Evolutionary conservation across 176 grass and related monocot species (phyloP).

Genomic region (Triticum monococcum): DNA sequence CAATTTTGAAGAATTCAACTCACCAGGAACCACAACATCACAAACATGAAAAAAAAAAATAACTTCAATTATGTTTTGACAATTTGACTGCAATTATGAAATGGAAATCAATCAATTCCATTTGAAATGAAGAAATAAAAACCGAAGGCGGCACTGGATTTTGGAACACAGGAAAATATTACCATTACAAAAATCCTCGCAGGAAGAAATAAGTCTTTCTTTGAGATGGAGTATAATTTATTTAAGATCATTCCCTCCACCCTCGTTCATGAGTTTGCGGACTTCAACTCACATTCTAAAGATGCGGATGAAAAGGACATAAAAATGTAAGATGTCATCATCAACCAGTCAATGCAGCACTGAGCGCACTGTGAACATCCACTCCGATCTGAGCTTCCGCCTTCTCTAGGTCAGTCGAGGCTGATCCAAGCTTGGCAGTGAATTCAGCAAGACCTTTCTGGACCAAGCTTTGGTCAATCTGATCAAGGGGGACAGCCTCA

Average conservation of each 20-base stretch:
- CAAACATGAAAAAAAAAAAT: not conserved
- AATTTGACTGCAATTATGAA: not conserved
- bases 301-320: slow-evolving; percentile 49
- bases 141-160: not conserved
- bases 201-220: slow-evolving; percentile 39
- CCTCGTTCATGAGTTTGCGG: slow-evolving; percentile 37
- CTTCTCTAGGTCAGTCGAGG: slow-evolving; percentile 87
- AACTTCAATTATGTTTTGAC: not conserved
- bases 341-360: slow-evolving; percentile 79
- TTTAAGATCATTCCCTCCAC: slow-evolving; percentile 70
- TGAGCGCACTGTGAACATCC: slow-evolving; percentile 96
- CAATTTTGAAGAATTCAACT: not conserved
- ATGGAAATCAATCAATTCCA: slow-evolving; percentile 1
- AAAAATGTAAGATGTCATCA: slow-evolving; percentile 13
- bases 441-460: slow-evolving; percentile 88
- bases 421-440: slow-evolving; percentile 84
- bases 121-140: slow-evolving; percentile 5
- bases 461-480: slow-evolving; percentile 72
- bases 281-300: slow-evolving; percentile 50
- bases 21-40: not conserved
- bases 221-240: slow-evolving; percentile 61
- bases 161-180: slow-evolving; percentile 39
- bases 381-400: slow-evolving; percentile 94
- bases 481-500: slow-evolving; percentile 78
- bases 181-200: slow-evolving; percentile 58